Evolutionary conservation across 495 filamentous ascomycete genomes (phyloP), one percentile per base, ranked within the genome.

Genomic region (Podospora appendiculata): DNA sequence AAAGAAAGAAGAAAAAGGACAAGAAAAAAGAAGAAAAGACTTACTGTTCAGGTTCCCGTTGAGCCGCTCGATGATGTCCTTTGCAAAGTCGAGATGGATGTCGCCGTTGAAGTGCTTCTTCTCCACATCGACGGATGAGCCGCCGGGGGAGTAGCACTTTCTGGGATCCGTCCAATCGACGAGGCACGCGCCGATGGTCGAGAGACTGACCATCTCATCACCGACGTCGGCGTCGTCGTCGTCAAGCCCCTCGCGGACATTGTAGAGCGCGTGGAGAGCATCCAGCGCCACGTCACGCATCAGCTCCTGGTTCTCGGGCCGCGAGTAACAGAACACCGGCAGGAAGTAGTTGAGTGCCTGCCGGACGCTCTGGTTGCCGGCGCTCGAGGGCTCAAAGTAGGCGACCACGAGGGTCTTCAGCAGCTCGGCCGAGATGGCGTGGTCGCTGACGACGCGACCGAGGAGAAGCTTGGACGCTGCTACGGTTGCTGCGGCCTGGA

Each of bases 131-230:
- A 74, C 71, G 11, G 45, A 45, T 41, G 83, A 75, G 38, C 80
- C 72, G 1, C 79, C 83, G 10, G 88, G 77, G 1, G 84, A 79
- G 47, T 93, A 84, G 49, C 90, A 86, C 60, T 91, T 87, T 16
- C 94, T 78, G 50, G 91, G 89, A 67, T 98, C 93, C 4, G 93
- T 97, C 93, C 93, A 98, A 63, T 98, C 93, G 1, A 89, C 79
- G 2, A 98, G 67, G 69, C 93, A 90, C 3, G 83, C 85, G 32
- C 84, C 79, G 34, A 96, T 86, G 32, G 84, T 79, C 8, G 70
- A 72, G 57, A 93, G 79, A 25, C 84, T 78, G 1, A 93, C 84
- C 79, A 93, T 95, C 58, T 89, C 79, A 46, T 90, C 86, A 17
- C 83, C 82, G 32, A 90, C 84, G 8, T 87, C 89, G 45, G 87